Base-by-base conservation (phyloP, 2,329 filamentous ascomycete genomes). In the Ophiostoma himal-ulmi region DNA sequence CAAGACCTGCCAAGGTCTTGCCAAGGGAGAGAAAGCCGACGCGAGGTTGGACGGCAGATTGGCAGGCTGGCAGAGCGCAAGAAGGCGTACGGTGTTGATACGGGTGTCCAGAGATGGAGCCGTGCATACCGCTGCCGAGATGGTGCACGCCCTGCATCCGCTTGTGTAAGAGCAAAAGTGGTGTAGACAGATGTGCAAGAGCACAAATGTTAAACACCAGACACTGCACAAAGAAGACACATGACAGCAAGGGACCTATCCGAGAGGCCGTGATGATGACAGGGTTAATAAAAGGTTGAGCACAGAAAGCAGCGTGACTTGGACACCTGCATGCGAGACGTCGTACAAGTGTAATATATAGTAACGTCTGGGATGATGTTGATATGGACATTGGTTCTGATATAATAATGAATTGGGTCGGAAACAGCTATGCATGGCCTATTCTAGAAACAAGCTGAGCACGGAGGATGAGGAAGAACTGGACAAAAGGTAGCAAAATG, bases 91-190 rank as follows among this genome's bases (percentile, higher is more conserved):
- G 8, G 52, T 57, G n/a, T 26, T 26, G 52, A 22, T 57, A 26
- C 22, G 8, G 14, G 57, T 62, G 26, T 57, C 52, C 52, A 17
- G 17, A 62, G 20, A 62, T 30, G 57, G 57, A 36, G 52, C 14
- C 57, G 26, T 62, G 57, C 57, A 62, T 34, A 20, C 17, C 17
- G 44, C 44, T 17, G 13, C 14, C 11, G 57, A 34, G 57, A 62
- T 62, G 22, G 52, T 57, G 52, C 52, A 11, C n/a, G 52, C 52
- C 52, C 60, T 37, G 62, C 62, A 39, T 36, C 39, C 60, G 60
- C 60, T 64, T 64, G 34, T 36, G 6, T 5, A 30, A 64, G 52
- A 57, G 5, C 44, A 48, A 20, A 17, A 20, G 30, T 30, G 17
- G n/a, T n/a, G 6, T 48, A 20, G 44, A 20, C 44, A 48, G 44